Conservation (phyloP, 2,329 filamentous ascomycete genomes). For the Colletotrichum caudatum region DNA sequence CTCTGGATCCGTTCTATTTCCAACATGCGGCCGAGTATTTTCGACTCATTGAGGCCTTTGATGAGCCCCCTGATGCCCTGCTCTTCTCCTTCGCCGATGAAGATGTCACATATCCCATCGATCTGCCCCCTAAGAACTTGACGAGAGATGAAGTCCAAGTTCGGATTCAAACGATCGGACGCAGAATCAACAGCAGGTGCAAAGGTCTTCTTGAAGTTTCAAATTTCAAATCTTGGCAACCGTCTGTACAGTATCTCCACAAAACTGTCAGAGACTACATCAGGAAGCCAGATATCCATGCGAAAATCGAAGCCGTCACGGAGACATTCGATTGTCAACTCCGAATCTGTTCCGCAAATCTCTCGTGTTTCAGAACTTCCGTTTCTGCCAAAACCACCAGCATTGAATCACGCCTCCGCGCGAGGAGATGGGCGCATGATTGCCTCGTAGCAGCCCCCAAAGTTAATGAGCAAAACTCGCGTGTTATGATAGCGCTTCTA, state of each 20-base stretch:
- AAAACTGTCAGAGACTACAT: slow-evolving; percentile 1
- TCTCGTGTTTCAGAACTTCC: background rate
- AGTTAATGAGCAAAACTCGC: background rate
- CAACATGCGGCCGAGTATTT: slow-evolving; percentile 3
- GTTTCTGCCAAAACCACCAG: no score
- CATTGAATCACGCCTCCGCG: no score
- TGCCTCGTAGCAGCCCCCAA: background rate
- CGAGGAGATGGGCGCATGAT: no score
- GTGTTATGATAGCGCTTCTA: background rate
- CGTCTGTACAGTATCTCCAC: background rate
- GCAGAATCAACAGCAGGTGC: slow-evolving; percentile 1
- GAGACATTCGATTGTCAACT: background rate
- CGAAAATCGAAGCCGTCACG: background rate
- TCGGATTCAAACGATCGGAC: background rate
- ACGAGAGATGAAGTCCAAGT: background rate
- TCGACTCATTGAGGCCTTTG: background rate
- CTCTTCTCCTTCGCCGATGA: background rate
- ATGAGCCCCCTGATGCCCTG: background rate
- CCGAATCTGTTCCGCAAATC: background rate
- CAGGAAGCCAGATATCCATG: background rate
- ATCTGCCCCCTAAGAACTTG: background rate
- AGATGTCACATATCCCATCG: background rate
- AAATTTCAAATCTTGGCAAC: fast-evolving
- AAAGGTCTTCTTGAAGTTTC: slow-evolving; percentile 4
- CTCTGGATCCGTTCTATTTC: slow-evolving; percentile 1